These are phyloP conservation scores for Flammula alnicola DNA, from an alignment of 1,284 basidiomycete genomes.

Conservation along the genomic window DNA sequence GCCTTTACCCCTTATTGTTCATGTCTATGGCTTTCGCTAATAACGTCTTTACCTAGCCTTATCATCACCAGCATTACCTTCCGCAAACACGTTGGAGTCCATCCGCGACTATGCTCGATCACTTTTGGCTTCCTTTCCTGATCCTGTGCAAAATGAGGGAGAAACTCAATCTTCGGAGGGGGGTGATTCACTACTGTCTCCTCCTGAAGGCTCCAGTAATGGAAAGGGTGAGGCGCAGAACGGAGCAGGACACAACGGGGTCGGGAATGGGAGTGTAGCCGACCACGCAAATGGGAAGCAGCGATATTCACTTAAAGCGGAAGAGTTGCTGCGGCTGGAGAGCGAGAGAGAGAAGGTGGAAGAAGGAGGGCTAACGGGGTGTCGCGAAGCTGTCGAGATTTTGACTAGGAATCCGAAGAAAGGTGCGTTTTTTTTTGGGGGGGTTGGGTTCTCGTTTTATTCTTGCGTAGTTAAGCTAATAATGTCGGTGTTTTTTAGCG, in stretches of 20 bases:
- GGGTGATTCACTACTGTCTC: constrained; percentile 7
- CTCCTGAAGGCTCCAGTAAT: constrained; percentile 1
- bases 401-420: constrained; percentile 88
- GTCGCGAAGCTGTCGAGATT: constrained; percentile 90
- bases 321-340: constrained; percentile 35
- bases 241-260: constrained; percentile 6
- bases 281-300: constrained; percentile 3
- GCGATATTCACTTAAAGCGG: constrained; percentile 9
- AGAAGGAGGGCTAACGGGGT: constrained; percentile 63
- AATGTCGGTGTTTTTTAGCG: constrained; percentile 55
- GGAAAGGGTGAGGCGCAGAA: not conserved
- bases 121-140: constrained; percentile 50
- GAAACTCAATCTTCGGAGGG: constrained; percentile 22
- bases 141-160: constrained; percentile 34
- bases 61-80: constrained; percentile 12
- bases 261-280: constrained; percentile 17
- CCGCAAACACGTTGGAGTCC: constrained; percentile 34
- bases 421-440: constrained; percentile 55
- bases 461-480: constrained; percentile 8
- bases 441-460: constrained; percentile 1
- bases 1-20: not conserved
- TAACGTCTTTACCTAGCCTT: constrained; percentile 5
- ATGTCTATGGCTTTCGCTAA: not conserved
- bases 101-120: constrained; percentile 48
- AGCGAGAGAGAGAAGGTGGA: constrained; percentile 45